Percentiles rank a stretch among this genome's conserved stretches.
These are phyloP conservation scores for Paratrimastix pyriformis DNA, from an alignment of 78 protist species.

Conservation along the genomic window DNA sequence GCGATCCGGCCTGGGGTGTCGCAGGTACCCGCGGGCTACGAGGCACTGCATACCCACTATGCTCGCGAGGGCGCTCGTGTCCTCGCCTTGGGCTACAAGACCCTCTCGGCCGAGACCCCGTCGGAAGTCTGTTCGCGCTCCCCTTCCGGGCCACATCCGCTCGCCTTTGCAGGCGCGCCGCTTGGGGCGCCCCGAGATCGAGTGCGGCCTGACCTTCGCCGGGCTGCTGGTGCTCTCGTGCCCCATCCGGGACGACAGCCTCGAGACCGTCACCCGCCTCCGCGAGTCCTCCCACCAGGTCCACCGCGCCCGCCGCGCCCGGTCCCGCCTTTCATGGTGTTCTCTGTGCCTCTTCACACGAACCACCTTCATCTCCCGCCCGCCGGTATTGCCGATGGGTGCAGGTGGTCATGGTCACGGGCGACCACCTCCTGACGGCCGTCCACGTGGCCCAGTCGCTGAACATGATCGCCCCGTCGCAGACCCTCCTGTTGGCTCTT, in stretches of 20 bases:
- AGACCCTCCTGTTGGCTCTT: too few relatives aligned
- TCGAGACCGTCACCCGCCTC: conserved; percentile 35
- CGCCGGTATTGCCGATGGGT: background rate
- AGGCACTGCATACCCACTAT: background rate
- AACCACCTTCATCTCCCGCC: background rate
- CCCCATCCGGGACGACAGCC: conserved; percentile 67
- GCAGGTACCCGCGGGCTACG: conserved; percentile 42
- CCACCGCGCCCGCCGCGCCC: background rate
- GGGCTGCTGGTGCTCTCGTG: conserved; percentile 79
- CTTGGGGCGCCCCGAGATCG: conserved; percentile 51
- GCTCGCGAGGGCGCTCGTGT: conserved; percentile 69
- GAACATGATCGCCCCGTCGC: conserved; percentile 26
- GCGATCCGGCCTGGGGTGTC: background rate
- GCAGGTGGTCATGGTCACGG: conserved; percentile 87
- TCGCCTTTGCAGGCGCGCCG: too few relatives aligned
- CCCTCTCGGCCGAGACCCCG: background rate
- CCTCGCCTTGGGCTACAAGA: conserved; percentile 64
- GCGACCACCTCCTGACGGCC: conserved; percentile 89
- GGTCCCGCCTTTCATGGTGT: background rate
- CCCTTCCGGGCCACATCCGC: too few relatives aligned
- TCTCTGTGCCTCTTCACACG: background rate
- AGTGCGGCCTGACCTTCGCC: conserved; percentile 63
- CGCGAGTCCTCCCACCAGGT: conserved; percentile 52
- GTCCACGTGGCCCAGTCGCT: conserved; percentile 76
- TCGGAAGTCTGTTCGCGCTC: background rate